Conservation (phyloP, 805 yeast genomes). For the Schwanniomyces sp. region DNA sequence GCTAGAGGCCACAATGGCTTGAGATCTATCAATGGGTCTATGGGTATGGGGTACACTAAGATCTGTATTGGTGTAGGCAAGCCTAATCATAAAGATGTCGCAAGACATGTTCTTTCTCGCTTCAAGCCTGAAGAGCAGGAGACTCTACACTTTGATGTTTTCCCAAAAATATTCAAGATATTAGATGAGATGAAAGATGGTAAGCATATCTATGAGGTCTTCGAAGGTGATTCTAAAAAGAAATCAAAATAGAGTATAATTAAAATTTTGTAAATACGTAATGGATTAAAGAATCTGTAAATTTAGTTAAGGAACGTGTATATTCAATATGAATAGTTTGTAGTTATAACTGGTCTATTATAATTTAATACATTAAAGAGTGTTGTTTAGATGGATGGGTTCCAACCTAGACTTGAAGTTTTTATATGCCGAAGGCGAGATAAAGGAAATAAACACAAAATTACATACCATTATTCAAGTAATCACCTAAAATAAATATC, state of each 20-base stretch:
- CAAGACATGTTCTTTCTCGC: slow-evolving; percentile 62
- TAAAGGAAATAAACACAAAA: slow-evolving; percentile 1
- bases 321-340: too few relatives aligned
- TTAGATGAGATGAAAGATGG: slow-evolving; percentile 34
- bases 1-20: slow-evolving; percentile 87
- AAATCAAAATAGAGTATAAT: background rate
- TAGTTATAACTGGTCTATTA: too few relatives aligned
- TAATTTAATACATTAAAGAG: too few relatives aligned
- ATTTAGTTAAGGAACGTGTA: too few relatives aligned
- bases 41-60: slow-evolving; percentile 59
- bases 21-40: slow-evolving; percentile 48
- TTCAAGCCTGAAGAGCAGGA: slow-evolving; percentile 48
- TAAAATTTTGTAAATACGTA: background rate
- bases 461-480: background rate
- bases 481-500: background rate
- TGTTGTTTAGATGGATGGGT: background rate
- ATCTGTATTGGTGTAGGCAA: slow-evolving; percentile 79
- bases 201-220: slow-evolving; percentile 7
- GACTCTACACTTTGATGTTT: slow-evolving; percentile 35
- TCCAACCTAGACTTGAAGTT: background rate
- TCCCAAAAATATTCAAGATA: slow-evolving; percentile 38
- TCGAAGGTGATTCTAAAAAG: background rate
- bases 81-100: slow-evolving; percentile 53
- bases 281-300: too few relatives aligned
- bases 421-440: slow-evolving; percentile 4